Evolutionary conservation across 352 stramenopile species (phyloP).

Genomic region (Synura sp.): DNA sequence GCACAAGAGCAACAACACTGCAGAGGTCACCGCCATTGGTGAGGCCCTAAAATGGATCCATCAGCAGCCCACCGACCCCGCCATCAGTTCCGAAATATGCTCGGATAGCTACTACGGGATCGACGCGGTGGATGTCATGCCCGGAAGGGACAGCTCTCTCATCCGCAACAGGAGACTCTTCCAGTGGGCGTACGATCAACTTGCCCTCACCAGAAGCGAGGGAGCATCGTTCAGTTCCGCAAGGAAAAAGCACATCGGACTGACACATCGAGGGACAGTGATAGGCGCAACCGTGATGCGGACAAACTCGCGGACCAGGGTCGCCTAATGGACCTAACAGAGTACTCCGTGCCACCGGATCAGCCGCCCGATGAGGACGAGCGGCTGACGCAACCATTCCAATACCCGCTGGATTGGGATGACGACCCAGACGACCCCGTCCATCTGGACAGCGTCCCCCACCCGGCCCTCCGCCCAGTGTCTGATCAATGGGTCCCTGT

Average conservation of each 20-base stretch:
- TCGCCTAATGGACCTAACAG: not conserved
- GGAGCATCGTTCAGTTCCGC: not conserved
- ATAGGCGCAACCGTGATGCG: too few species aligned
- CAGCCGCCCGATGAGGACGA: not conserved
- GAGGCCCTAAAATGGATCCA: not conserved
- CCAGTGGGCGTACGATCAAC: too few species aligned
- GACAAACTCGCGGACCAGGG: not conserved
- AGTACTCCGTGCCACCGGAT: too few species aligned
- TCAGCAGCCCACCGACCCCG: not conserved
- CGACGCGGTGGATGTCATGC: too few species aligned
- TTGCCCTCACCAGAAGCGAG: not conserved
- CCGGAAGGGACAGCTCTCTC: too few species aligned
- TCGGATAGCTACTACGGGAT: slow-evolving; percentile 17
- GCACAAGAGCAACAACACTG: too few species aligned
- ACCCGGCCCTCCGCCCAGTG: slow-evolving; percentile 24
- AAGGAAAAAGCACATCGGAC: slow-evolving; percentile 18
- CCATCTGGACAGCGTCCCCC: not conserved
- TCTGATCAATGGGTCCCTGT: slow-evolving; percentile 29
- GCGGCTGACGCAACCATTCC: not conserved
- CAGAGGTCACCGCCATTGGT: too few species aligned
- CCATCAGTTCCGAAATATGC: slow-evolving; percentile 16
- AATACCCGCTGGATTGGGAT: slow-evolving; percentile 8
- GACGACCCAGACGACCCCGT: not conserved
- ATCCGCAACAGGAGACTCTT: too few species aligned
- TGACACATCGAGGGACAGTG: not conserved